Evolutionary conservation across 306 rosid genomes (phyloP), one percentile per base, ranked within the genome.

Genomic region (Calophaca sinica): DNA sequence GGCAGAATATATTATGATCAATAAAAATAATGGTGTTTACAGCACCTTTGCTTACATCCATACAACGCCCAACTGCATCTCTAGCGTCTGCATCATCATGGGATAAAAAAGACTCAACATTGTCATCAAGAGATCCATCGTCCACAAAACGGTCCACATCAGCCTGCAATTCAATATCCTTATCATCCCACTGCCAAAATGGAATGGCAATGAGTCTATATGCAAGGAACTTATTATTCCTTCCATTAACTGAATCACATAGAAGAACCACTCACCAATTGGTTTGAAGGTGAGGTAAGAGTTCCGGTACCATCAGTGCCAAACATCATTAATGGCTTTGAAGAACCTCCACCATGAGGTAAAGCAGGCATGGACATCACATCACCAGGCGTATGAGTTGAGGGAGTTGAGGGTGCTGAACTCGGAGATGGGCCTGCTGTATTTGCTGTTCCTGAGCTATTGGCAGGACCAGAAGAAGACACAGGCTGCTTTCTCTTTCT

Each of bases 181-280:
- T 88, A 87, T 94, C 96, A 94, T 84, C 96, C 97, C 96, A 94
- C 97, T 87, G 90, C 96, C 96, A 94, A 88, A 92, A 94, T 78
- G 88, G 89, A 84, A 92, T 86, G 84, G 86, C 89, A 87, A 91
- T 91, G 96, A 94, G 98, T 84, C 85, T 81, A 50, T 83, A 75
- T 67, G 88, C 85, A 86, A 87, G 88, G 87, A 88, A 83, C 70
- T 72, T 57, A 64, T 10, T 59, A 77, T 78, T 85, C 88, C 93
- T 87, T 79, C 86, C 84, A 54, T 73, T 28, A 60, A 74, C 32
- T 44, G 78, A 82, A 80, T 69, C 74, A 50, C 46, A 66, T 13
- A 72, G 78, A 65, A 72, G 78, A 76, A 38, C 36, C 75, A 86
- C 97, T 88, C 80, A 94, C 99, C 96, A 94, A 85, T 83, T 88